A percentile compares a stretch with the other conserved stretches of the same genome.
These are phyloP conservation scores for Agastache rugosa DNA, from an alignment of 257 asterid species.

Conservation along the genomic window DNA sequence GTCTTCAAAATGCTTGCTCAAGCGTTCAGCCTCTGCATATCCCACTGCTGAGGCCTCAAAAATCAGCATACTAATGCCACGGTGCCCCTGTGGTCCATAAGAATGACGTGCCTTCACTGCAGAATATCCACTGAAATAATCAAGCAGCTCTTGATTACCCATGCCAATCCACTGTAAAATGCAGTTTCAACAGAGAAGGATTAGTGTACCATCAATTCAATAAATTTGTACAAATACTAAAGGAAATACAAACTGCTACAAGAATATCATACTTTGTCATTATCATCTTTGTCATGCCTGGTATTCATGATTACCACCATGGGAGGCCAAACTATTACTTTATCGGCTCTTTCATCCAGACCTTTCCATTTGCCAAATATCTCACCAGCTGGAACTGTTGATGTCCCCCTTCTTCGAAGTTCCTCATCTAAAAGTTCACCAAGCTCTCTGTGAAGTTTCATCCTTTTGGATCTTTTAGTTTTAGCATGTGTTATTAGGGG, in stretches of 20 bases:
- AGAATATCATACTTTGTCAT: constrained; percentile 47
- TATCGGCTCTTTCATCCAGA: constrained; percentile 46
- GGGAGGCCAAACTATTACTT: constrained; percentile 64
- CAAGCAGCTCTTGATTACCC: constrained; percentile 68
- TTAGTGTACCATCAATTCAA: constrained; percentile 29
- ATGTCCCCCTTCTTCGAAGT: constrained; percentile 51
- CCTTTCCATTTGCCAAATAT: constrained; percentile 51
- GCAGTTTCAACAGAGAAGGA: constrained; percentile 26
- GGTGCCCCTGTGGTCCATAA: constrained; percentile 76
- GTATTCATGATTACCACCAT: constrained; percentile 66
- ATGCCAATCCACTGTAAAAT: constrained; percentile 68
- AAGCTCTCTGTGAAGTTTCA: constrained; percentile 66
- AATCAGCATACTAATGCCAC: constrained; percentile 56
- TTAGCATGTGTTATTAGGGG: constrained; percentile 61
- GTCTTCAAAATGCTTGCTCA: constrained; percentile 56
- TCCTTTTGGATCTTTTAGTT: constrained; percentile 58
- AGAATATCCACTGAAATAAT: constrained; percentile 46
- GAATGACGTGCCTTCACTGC: constrained; percentile 52
- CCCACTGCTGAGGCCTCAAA: constrained; percentile 67
- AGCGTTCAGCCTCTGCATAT: constrained; percentile 61
- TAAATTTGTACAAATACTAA: constrained; percentile 10
- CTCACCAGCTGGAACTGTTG: constrained; percentile 59
- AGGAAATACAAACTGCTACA: constrained; percentile 14
- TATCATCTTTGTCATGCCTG: constrained; percentile 49
- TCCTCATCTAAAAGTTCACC: constrained; percentile 61